Evolutionary conservation across 1,139 yeast genomes (phyloP).

Genomic region (Hyphopichia wangnamkhiaoensis): DNA sequence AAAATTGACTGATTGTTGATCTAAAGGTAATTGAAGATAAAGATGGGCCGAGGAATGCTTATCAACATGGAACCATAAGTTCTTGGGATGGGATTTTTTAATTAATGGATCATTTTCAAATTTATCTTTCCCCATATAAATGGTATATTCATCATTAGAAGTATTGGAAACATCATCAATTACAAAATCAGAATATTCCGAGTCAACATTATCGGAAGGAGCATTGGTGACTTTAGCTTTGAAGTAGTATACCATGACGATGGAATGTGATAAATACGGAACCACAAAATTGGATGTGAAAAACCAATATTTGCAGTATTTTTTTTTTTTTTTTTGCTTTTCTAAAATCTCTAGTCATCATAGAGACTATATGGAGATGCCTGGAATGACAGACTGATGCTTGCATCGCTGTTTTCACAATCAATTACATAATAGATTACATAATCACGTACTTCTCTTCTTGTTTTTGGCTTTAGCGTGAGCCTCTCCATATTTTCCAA

Average conservation of each 20-base stretch:
- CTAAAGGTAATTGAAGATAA: constrained; percentile 61
- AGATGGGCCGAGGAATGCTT: constrained; percentile 80
- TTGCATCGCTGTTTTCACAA: too few species aligned
- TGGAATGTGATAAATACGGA: neutral
- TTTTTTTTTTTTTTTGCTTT: too few species aligned
- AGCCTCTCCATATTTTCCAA: too few species aligned
- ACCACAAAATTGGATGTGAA: neutral
- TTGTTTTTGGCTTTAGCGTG: too few species aligned
- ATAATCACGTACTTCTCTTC: too few species aligned
- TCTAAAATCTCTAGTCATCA: too few species aligned
- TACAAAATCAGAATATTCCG: constrained; percentile 11
- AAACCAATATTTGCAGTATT: neutral
- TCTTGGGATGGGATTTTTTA: constrained; percentile 66
- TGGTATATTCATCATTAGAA: constrained; percentile 28
- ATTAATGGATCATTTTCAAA: constrained; percentile 75
- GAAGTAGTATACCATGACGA: constrained; percentile 65
- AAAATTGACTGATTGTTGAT: constrained; percentile 36
- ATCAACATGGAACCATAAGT: constrained; percentile 85
- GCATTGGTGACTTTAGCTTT: constrained; percentile 29
- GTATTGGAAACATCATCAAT: constrained; percentile 14
- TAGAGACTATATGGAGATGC: too few species aligned
- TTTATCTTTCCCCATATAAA: constrained; percentile 79
- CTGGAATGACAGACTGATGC: too few species aligned
- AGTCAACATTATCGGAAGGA: constrained; percentile 1
- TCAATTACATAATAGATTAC: too few species aligned